Percentiles rank a stretch among this genome's conserved stretches.
Evolutionary conservation across 228 moss, liverwort and hornwort genomes (phyloP).

Genomic region (Sphagnum magellanicum): DNA sequence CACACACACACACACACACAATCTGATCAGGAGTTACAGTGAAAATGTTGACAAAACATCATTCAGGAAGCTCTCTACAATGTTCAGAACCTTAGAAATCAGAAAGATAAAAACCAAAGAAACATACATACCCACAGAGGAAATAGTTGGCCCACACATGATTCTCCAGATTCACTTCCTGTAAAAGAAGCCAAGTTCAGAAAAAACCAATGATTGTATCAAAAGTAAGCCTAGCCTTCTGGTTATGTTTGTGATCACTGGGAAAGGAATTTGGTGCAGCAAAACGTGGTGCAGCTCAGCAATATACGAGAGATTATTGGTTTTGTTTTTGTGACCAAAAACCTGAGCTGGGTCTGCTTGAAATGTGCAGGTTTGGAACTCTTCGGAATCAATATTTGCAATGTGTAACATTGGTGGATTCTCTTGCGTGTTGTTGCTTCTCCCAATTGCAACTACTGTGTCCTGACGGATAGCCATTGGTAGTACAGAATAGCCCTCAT

Average conservation of each 20-base stretch:
- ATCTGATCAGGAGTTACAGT: too few relatives aligned
- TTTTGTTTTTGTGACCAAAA: neutral
- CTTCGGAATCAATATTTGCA: slow-evolving; percentile 48
- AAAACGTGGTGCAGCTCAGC: too few relatives aligned
- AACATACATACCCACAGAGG: slow-evolving; percentile 60
- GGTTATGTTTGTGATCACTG: too few relatives aligned
- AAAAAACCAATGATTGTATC: too few relatives aligned
- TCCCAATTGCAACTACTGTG: slow-evolving; percentile 82
- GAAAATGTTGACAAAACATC: neutral
- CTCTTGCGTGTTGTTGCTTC: slow-evolving; percentile 19
- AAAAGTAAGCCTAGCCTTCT: too few relatives aligned
- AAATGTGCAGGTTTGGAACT: slow-evolving; percentile 56
- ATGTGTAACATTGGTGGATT: slow-evolving; percentile 42
- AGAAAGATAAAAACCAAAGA: neutral
- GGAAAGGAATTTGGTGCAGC: too few relatives aligned
- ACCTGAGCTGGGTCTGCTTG: slow-evolving; percentile 82
- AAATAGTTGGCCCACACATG: slow-evolving; percentile 96
- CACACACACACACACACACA: too few relatives aligned
- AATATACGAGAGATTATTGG: too few relatives aligned
- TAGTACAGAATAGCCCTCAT: slow-evolving; percentile 95
- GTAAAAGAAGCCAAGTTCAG: neutral
- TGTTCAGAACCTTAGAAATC: neutral
- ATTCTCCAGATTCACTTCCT: slow-evolving; percentile 70
- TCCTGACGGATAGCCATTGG: slow-evolving; percentile 96
- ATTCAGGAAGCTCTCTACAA: neutral